phyloP scores from a whole-genome alignment of 129 eudicot species.

The Tanacetum coccineum region DNA sequence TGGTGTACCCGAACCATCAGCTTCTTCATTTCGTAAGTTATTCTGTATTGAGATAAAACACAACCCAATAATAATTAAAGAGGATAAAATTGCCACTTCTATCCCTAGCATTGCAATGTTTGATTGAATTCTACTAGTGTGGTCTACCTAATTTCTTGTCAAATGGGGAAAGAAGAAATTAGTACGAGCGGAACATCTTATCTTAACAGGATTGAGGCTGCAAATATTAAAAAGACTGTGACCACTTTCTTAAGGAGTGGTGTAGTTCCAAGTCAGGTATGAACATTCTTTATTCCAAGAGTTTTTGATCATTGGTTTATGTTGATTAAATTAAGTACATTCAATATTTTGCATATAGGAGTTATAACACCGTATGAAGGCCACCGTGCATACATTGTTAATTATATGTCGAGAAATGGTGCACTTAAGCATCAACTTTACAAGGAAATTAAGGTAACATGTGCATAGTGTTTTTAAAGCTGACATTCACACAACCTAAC shows the following conservation, averaged over 20 bases:
- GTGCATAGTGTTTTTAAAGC: too few species aligned
- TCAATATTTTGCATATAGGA: constrained; percentile 54
- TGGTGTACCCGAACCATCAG: too few species aligned
- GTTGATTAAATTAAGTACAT: constrained; percentile 15
- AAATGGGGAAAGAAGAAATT: constrained; percentile 99
- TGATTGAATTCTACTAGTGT: too few species aligned
- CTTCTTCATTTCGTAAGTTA: too few species aligned
- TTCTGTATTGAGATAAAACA: too few species aligned
- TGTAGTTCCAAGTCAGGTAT: too few species aligned
- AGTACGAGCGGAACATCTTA: constrained; percentile 96
- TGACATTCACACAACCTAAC: too few species aligned
- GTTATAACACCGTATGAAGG: constrained; percentile 97
- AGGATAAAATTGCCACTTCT: too few species aligned
- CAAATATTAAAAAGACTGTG: constrained; percentile 88
- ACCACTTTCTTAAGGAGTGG: constrained; percentile 91
- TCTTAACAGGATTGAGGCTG: constrained; percentile 90
- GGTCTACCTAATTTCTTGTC: constrained; percentile 14
- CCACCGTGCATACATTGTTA: constrained; percentile 89
- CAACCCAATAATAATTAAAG: too few species aligned
- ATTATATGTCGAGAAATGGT: constrained; percentile 92
- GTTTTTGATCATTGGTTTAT: too few species aligned
- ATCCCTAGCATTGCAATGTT: too few species aligned
- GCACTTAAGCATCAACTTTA: constrained; percentile 89
- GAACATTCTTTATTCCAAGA: too few species aligned
- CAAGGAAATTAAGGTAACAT: constrained; percentile 99